phyloP scores from a whole-genome alignment of 805 yeast genomes.

The Starmerella floris region DNA sequence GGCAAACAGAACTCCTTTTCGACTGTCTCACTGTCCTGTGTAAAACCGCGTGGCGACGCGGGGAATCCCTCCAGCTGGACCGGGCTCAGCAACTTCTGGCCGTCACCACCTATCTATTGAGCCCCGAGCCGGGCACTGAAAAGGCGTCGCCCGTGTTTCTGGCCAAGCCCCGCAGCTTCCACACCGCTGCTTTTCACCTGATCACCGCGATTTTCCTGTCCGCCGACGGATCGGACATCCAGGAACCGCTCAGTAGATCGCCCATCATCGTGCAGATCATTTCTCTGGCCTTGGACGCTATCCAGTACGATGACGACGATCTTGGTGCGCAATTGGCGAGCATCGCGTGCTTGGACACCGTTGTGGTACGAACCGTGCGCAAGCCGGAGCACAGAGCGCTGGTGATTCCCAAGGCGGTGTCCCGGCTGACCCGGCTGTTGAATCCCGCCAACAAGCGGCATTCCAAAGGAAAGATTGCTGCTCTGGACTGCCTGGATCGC shows the following conservation, averaged over 20 bases:
- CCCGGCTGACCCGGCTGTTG: slow-evolving; percentile 15
- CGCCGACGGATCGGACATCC: slow-evolving; percentile 7
- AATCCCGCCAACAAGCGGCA: slow-evolving; percentile 11
- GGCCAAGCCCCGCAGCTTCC: slow-evolving; percentile 16
- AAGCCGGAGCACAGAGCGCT: slow-evolving; percentile 13
- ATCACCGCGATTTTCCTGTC: slow-evolving; percentile 19
- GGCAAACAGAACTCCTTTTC: slow-evolving; percentile 36
- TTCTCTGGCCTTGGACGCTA: slow-evolving; percentile 18
- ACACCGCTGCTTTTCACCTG: slow-evolving; percentile 23
- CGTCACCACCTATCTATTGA: slow-evolving; percentile 21
- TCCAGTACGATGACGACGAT: slow-evolving; percentile 16
- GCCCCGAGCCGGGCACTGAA: slow-evolving; percentile 7
- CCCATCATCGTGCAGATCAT: slow-evolving; percentile 22
- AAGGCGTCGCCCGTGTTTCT: slow-evolving; percentile 12
- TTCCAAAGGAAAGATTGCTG: slow-evolving; percentile 8
- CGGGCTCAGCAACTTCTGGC: slow-evolving; percentile 21
- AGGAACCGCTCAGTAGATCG: slow-evolving; percentile 9
- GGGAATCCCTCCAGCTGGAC: slow-evolving; percentile 11
- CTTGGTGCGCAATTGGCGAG: slow-evolving; percentile 18
- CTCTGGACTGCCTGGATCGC: slow-evolving; percentile 5
- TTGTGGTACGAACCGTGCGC: slow-evolving; percentile 9
- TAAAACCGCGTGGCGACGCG: slow-evolving; percentile 13
- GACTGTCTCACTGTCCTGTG: slow-evolving; percentile 36
- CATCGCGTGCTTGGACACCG: slow-evolving; percentile 12
- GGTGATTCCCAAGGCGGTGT: slow-evolving; percentile 16